Evolutionary conservation across 148 eudicot species (phyloP).

Genomic region (Camellia lanceoleosa): DNA sequence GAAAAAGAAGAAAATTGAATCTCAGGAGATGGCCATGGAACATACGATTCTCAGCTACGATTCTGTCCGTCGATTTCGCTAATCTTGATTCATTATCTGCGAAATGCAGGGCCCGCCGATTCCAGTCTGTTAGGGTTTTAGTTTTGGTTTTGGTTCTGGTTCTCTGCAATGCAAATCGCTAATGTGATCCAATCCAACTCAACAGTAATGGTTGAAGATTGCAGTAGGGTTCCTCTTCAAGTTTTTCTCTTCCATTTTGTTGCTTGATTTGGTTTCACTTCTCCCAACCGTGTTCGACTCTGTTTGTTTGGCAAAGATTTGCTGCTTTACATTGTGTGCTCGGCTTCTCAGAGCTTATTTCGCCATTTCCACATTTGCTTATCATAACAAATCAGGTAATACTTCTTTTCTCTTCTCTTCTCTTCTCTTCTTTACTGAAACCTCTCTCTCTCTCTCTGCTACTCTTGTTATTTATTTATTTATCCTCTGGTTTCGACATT

Average conservation of each 20-base stretch:
- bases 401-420: too few relatives aligned
- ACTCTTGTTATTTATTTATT: neutral
- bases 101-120: neutral
- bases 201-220: neutral
- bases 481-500: neutral
- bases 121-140: neutral
- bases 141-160: neutral
- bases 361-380: neutral
- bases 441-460: neutral
- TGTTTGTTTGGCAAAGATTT: neutral
- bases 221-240: neutral
- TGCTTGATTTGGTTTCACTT: slow-evolving; percentile 2
- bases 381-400: slow-evolving; percentile 11
- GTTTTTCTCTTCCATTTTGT: neutral
- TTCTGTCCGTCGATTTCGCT: neutral
- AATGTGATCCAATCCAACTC: neutral
- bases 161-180: neutral
- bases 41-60: neutral
- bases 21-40: neutral
- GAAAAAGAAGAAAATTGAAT: neutral
- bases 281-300: neutral
- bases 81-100: neutral
- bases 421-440: neutral
- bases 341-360: neutral
- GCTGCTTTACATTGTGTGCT: neutral